These are phyloP conservation scores for Flaveria ramosissima DNA, from an alignment of 129 eudicot species.

Conservation along the genomic window DNA sequence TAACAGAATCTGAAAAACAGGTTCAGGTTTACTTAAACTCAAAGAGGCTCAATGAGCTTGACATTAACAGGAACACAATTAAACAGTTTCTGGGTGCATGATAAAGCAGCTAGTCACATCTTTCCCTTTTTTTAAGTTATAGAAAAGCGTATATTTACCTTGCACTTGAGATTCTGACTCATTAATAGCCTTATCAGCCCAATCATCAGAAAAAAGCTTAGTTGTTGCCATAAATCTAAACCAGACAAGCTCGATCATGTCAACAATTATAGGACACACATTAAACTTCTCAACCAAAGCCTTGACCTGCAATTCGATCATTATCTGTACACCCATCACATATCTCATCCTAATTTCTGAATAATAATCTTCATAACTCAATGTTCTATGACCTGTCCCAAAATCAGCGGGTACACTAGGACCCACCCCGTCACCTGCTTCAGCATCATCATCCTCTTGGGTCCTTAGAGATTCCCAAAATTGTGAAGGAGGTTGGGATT, in stretches of 20 bases:
- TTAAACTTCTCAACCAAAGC: conserved; percentile 68
- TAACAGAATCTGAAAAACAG: neutral
- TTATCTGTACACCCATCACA: conserved; percentile 66
- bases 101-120: neutral
- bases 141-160: conserved; percentile 39
- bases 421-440: conserved; percentile 51
- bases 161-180: conserved; percentile 71
- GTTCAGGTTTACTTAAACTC: neutral
- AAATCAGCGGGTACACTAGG: conserved; percentile 72
- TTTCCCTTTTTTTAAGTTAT: neutral
- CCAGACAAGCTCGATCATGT: conserved; percentile 65
- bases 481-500: conserved; percentile 53
- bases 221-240: conserved; percentile 51
- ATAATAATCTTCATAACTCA: conserved; percentile 55
- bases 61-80: neutral
- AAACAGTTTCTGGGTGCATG: neutral
- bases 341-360: conserved; percentile 61
- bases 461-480: conserved; percentile 46
- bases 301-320: conserved; percentile 62
- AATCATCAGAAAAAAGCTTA: conserved; percentile 54
- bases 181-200: conserved; percentile 63
- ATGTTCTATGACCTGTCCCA: conserved; percentile 31
- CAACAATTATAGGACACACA: conserved; percentile 57
- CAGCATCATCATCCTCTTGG: conserved; percentile 20
- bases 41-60: neutral